These are phyloP conservation scores for Mixia osmundae DNA, from an alignment of 1,284 basidiomycete species.

Conservation along the genomic window DNA sequence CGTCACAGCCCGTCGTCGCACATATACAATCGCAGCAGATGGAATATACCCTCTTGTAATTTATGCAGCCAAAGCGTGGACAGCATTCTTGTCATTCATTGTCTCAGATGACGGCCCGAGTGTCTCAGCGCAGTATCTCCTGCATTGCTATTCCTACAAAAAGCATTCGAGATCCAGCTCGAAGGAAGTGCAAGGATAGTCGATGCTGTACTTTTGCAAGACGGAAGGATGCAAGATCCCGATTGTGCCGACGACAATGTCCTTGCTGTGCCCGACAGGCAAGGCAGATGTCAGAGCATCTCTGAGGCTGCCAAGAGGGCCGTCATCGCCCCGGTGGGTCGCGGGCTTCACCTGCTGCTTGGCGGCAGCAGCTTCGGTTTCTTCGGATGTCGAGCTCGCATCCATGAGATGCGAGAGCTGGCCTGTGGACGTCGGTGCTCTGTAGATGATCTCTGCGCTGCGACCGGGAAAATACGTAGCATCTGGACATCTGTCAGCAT, in stretches of 20 bases:
- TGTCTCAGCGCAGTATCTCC: neutral
- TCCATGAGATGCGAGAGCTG: slow-evolving; percentile 12
- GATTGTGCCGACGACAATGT: slow-evolving; percentile 53
- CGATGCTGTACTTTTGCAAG: slow-evolving; percentile 75
- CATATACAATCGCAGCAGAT: too few species aligned
- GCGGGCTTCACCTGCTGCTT: slow-evolving; percentile 13
- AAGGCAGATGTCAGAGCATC: slow-evolving; percentile 20
- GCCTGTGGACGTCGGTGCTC: slow-evolving; percentile 30
- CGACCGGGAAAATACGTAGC: slow-evolving; percentile 84
- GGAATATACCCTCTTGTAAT: too few species aligned
- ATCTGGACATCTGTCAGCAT: slow-evolving; percentile 28
- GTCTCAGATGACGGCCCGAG: too few species aligned
- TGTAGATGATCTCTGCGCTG: slow-evolving; percentile 71
- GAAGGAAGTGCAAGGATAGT: slow-evolving; percentile 80
- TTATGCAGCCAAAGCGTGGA: too few species aligned
- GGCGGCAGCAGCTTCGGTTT: slow-evolving; percentile 12
- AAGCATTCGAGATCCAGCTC: slow-evolving; percentile 88
- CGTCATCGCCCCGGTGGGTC: slow-evolving; percentile 4
- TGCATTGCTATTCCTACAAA: slow-evolving; percentile 31
- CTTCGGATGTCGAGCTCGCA: slow-evolving; percentile 9
- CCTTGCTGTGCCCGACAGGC: slow-evolving; percentile 21
- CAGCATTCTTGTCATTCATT: too few species aligned
- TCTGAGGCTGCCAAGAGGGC: slow-evolving; percentile 24
- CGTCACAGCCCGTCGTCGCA: too few species aligned
- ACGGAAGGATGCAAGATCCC: slow-evolving; percentile 79